A percentile compares a stretch with the other conserved stretches of the same genome.
phyloP scores from a whole-genome alignment of 1,284 basidiomycete species.

The Rugosomyces carneus region DNA sequence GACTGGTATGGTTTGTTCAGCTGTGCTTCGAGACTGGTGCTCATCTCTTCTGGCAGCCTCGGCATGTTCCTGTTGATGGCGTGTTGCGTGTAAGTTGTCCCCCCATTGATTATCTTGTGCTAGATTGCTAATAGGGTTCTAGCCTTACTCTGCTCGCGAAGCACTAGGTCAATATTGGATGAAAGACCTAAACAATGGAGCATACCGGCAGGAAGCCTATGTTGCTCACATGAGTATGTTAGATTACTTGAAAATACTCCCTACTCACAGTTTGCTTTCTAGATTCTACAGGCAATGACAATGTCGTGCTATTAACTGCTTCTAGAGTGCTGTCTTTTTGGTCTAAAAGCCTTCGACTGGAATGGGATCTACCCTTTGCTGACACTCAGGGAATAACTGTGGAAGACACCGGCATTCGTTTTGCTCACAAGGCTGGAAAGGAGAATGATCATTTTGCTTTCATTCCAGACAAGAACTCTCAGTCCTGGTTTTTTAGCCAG shows the following conservation, averaged over 20 bases:
- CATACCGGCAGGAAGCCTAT: slow-evolving; percentile 81
- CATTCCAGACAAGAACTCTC: slow-evolving; percentile 67
- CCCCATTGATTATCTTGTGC: not conserved
- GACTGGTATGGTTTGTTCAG: slow-evolving; percentile 45
- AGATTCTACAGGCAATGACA: slow-evolving; percentile 80
- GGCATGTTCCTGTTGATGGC: slow-evolving; percentile 82
- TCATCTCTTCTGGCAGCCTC: slow-evolving; percentile 46
- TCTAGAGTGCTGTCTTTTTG: slow-evolving; percentile 80
- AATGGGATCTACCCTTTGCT: slow-evolving; percentile 90
- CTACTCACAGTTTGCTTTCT: not conserved
- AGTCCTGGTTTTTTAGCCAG: slow-evolving; percentile 74
- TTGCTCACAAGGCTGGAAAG: slow-evolving; percentile 71
- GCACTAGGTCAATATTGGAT: slow-evolving; percentile 97
- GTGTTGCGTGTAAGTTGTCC: slow-evolving; percentile 66
- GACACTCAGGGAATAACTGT: slow-evolving; percentile 86
- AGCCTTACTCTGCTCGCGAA: slow-evolving; percentile 87
- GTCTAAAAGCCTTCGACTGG: slow-evolving; percentile 78
- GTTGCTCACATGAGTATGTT: slow-evolving; percentile 81
- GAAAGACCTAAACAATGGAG: slow-evolving; percentile 84
- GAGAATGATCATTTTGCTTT: slow-evolving; percentile 72
- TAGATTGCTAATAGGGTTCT: slow-evolving; percentile 2
- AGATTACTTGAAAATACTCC: slow-evolving; percentile 2
- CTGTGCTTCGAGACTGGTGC: slow-evolving; percentile 19
- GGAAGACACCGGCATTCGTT: slow-evolving; percentile 84
- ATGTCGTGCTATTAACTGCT: slow-evolving; percentile 79